Base-by-base conservation (phyloP, 2,329 filamentous ascomycete genomes). In the Colletotrichum eleusines region DNA sequence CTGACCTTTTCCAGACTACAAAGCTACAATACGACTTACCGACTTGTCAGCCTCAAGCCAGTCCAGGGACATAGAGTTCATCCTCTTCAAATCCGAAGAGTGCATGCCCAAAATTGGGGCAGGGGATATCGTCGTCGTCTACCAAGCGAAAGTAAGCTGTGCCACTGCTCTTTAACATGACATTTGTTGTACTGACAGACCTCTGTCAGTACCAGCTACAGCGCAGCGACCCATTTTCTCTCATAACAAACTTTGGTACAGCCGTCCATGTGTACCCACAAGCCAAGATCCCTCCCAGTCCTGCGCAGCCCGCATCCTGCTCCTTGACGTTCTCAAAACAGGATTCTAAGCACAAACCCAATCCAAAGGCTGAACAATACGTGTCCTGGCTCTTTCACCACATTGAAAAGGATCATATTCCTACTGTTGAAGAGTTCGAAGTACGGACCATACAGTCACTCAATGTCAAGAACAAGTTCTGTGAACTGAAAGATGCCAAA, bases 121-220 rank as follows among this genome's bases (percentile, higher is more conserved):
- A 20, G 81, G 87, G 6, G 93, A 95, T 79, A 83, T 93, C n/a
- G 81, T 94, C 6, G 78, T 94, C 5, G 74, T 94, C 18, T 85
- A 86, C 53, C 78, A 79, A n/a, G 84, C 85, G 57, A 90, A 86
- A 78, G 89, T 90, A 69, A 35, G 74, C 73, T 69, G 77, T 76
- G 33, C 16, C 16, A 42, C 26, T 26, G 11, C 31, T 23, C 20
- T 57, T 53, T 31, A 28, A 6, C 26, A n/a, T 42, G 20, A 31
- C n/a, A 20, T n/a, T 20, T 1, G 7, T 53, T 51, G 44, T 63
- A 69, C 71, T 72, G 18, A 51, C 35, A 23, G 44, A 26, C n/a
- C 3, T 28, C 12, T 26, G 46, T 28, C 63, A 87, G 85, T 76
- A 84, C 42, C 86, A 89, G 76, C 67, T 57, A n/a, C 81, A 72